Evolutionary conservation across 768 basidiomycete genomes (phyloP).

Genomic region (Serendipita sp.): DNA sequence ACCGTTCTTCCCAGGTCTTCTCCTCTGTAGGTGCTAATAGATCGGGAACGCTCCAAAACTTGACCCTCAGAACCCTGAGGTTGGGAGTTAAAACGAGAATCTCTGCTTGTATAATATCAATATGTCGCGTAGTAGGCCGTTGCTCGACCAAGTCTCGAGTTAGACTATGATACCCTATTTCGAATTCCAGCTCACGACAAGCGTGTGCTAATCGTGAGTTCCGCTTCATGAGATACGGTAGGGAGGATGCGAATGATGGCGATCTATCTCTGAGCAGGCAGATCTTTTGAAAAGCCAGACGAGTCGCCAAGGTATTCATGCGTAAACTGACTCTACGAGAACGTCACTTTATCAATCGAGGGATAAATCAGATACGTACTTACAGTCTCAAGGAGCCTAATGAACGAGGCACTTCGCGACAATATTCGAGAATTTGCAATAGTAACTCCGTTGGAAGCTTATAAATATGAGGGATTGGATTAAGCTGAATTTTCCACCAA

Average conservation of each 20-base stretch:
- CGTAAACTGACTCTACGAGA: too few relatives aligned
- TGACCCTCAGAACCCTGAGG: not conserved
- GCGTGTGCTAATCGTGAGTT: not conserved
- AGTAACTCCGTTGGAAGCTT: not conserved
- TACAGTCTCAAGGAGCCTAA: too few relatives aligned
- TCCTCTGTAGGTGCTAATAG: not conserved
- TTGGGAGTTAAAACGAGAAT: not conserved
- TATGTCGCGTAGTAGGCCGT: not conserved
- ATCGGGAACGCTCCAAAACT: too few relatives aligned
- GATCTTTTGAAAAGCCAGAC: too few relatives aligned
- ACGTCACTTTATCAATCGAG: too few relatives aligned
- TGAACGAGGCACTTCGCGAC: too few relatives aligned
- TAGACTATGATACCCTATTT: not conserved
- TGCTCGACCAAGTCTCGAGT: not conserved
- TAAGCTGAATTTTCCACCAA: not conserved
- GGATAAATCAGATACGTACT: too few relatives aligned
- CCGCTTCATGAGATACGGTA: not conserved
- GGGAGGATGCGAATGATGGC: not conserved
- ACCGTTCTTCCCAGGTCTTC: not conserved
- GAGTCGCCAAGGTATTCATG: too few relatives aligned
- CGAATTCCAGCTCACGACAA: not conserved
- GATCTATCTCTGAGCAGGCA: not conserved
- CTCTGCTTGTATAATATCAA: not conserved
- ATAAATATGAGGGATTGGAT: not conserved
- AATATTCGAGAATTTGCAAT: not conserved